Percentiles rank a stretch among this genome's conserved stretches.
Evolutionary conservation across 73 alveolate species (phyloP).

Genomic region (Tetrahymena borealis): DNA sequence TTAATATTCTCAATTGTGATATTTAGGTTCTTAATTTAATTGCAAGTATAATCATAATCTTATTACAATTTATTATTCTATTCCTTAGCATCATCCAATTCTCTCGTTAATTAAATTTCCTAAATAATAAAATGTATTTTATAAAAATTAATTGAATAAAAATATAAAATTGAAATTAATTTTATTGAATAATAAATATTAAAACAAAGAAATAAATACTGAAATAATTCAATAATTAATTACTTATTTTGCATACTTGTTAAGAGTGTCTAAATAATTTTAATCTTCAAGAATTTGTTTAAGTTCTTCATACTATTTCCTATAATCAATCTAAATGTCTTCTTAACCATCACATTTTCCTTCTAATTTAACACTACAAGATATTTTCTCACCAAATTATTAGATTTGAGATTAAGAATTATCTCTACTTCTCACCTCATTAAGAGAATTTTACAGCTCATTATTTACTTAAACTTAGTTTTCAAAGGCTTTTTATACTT

Average conservation of each 20-base stretch:
- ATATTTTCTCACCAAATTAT: neutral
- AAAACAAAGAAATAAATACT: neutral
- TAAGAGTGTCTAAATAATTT: neutral
- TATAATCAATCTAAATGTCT: neutral
- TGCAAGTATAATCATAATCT: neutral
- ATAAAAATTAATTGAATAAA: neutral
- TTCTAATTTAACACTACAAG: neutral
- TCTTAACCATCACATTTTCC: neutral
- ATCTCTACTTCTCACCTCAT: neutral
- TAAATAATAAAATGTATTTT: neutral
- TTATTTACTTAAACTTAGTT: neutral
- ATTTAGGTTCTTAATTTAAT: neutral
- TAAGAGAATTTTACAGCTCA: neutral
- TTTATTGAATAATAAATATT: neutral
- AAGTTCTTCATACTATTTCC: neutral
- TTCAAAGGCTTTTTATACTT: neutral
- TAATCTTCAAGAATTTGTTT: neutral
- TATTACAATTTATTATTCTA: neutral
- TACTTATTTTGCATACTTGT: neutral
- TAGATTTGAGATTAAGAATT: neutral
- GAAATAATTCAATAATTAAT: neutral
- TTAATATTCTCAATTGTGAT: neutral
- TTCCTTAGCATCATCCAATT: neutral
- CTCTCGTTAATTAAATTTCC: neutral
- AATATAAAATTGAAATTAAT: neutral